Conservation (phyloP, 169 alveolate species). For the Eimeria praecox region DNA sequence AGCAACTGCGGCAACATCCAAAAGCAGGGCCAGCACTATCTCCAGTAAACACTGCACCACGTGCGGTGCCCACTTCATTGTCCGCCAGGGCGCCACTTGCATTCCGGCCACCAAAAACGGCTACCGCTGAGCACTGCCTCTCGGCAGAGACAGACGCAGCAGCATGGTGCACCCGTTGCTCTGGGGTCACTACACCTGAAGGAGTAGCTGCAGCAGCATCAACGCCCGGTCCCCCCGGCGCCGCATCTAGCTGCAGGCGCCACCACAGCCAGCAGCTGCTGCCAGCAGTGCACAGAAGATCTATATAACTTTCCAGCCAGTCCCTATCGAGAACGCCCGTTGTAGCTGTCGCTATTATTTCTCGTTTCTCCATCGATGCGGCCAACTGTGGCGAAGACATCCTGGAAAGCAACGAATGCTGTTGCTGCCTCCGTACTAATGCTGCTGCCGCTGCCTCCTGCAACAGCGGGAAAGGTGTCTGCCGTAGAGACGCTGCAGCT, state of each 20-base stretch:
- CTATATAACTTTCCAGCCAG: constrained; percentile 23
- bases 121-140: constrained; percentile 67
- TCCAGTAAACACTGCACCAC: not conserved
- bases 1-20: not conserved
- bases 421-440: not conserved
- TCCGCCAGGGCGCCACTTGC: constrained; percentile 64
- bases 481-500: constrained; percentile 62
- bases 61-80: constrained; percentile 28
- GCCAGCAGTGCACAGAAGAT: constrained; percentile 4
- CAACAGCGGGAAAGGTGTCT: constrained; percentile 22
- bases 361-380: not conserved
- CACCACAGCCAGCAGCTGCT: constrained; percentile 62
- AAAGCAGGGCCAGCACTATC: not conserved
- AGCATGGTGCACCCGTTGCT: constrained; percentile 57
- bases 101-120: constrained; percentile 60
- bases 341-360: not conserved
- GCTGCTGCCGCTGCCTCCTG: constrained; percentile 42
- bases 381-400: not conserved
- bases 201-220: constrained; percentile 16
- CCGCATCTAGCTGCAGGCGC: constrained; percentile 17
- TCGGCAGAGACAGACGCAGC: constrained; percentile 72
- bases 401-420: not conserved
- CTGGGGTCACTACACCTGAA: constrained; percentile 46
- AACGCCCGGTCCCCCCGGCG: not conserved
- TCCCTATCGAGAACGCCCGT: constrained; percentile 13